Evolutionary conservation across 1,284 basidiomycete genomes (phyloP), one percentile per base, ranked within the genome.

Genomic region (Grifola frondosa): DNA sequence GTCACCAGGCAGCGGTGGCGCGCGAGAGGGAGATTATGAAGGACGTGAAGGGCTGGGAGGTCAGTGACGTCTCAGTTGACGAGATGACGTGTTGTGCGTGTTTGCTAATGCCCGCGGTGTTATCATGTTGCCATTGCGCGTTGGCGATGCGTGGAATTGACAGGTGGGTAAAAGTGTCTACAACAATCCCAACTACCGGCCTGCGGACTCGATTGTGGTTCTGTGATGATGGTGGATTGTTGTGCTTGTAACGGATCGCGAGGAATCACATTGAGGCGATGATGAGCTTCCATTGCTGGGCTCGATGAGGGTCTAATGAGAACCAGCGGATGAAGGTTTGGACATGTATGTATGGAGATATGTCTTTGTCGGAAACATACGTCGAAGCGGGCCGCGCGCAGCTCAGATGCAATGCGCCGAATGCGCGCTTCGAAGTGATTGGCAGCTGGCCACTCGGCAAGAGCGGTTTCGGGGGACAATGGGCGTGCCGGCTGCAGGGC

Each of bases 21-120:
- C 72, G 93, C 42, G 96, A 99, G 69, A 80, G 78, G 69, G 87
- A 85, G 71, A 92, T 98, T 61, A 99, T 99, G 95, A 91, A 91
- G 72, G 90, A 94, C 60, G 93, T 97, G 29, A 78, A 79, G 41
- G 91, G 83, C 42, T 99, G 96, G 96, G 84, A 92, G 90, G 93
- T 94, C 68, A 65, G 89, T 78, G 39, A 41, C 37, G 46, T 36
- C 30, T 47, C 39, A 41, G 47, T 48, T 38, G 46, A 40, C 46
- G 16, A 21, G 42, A 46, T 46, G 53, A 30, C 42, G 44, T 23
- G 30, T 49, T 47, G 49, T 42, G 32, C 43, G 31, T 37, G 54
- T 46, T 50, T 38, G 50, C 54, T 60, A 49, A 57, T 52, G 42
- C 33, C 40, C 38, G 41, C 37, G 43, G 42, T 46, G 37, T 44